Evolutionary conservation across 2,329 filamentous ascomycete species (phyloP), one percentile per base, ranked within the genome.

Genomic region (Hypomyces rosellus): DNA sequence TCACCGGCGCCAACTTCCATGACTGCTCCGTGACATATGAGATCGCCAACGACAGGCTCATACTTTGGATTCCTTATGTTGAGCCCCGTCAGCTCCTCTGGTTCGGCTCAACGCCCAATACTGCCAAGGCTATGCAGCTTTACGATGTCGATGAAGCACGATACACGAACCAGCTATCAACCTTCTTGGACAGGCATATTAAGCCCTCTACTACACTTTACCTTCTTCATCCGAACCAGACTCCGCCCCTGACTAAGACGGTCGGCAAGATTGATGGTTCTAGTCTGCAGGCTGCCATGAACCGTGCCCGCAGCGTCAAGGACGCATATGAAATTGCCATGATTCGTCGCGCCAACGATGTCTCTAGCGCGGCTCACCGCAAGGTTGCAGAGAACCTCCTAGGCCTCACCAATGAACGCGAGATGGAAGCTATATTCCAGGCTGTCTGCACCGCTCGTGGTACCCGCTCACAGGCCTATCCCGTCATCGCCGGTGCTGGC

Each of bases 401-500:
- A 18, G 64, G 65, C 1, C 80, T 91, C 54, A 75, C 69, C 15
- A 95, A 88, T 59, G 92, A 99, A 72, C 81, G 87, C 34, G 83
- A 96, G 58, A 78, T 96, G 22, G 87, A 96, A 63, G 89, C 87
- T 40, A 72, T 85, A 11, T 95, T 95, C 63, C 73, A 85, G 20
- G 77, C 81, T 34, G 79, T 80, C 18, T 96, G 89, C 65, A 82
- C 88, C 45, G 77, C 84, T 7, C 74, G 78, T 47, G 87, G 86
- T 54, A 86, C 88, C 3, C 86, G 86, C 55, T 74, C 81, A 46
- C 88, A 95, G 71, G 84, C 92, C 0, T 99, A 99, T 65, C 81
- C 85, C 43, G 80, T 90, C n/a, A 96, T 99, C 59, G 89, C 88
- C 42, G 92, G 88, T 2, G 82, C 86, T 1, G 92, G 92, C 1